Evolutionary conservation across 2,329 filamentous ascomycete genomes (phyloP).

Genomic region (Arthrobotrys musiformis): DNA sequence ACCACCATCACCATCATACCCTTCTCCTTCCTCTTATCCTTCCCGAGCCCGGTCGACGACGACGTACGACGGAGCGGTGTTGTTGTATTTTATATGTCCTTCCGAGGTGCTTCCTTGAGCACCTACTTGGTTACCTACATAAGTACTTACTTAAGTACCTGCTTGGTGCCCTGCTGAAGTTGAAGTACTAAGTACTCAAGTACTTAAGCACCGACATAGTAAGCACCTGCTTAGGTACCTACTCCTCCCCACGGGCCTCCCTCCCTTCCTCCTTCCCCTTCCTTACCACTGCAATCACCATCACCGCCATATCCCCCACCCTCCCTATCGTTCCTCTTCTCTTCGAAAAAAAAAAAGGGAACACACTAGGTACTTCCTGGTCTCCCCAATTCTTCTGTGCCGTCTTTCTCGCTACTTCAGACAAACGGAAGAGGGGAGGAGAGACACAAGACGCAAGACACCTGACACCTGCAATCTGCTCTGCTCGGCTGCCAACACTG

Average conservation of each 20-base stretch:
- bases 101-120: neutral
- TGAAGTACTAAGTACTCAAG: no score
- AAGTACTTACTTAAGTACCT: no score
- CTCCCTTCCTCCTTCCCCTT: neutral
- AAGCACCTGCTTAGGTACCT: no score
- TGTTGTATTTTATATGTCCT: neutral
- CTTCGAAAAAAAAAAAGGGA: neutral
- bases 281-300: neutral
- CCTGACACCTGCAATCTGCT: neutral
- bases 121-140: no score
- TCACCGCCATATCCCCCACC: neutral
- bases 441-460: neutral
- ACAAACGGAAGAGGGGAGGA: neutral
- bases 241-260: no score
- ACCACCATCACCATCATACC: neutral
- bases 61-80: no score
- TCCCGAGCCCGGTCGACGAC: neutral
- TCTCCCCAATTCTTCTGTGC: neutral
- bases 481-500: neutral
- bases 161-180: no score
- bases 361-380: no score
- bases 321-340: neutral
- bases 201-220: no score
- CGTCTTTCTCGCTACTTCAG: neutral
- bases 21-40: neutral